phyloP scores from a whole-genome alignment of 202 grass and related monocot genomes.

The Musa balbisiana region DNA sequence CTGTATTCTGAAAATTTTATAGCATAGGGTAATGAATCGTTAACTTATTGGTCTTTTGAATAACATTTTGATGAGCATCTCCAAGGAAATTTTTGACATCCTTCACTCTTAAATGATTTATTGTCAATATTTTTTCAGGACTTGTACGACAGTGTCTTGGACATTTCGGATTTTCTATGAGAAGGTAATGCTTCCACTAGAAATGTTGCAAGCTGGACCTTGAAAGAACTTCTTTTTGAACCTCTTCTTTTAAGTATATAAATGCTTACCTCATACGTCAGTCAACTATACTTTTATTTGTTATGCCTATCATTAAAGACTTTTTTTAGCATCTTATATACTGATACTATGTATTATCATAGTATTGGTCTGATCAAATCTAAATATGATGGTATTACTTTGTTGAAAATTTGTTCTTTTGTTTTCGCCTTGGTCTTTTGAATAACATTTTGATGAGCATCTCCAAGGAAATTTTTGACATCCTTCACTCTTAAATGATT shows the following conservation, averaged over 20 bases:
- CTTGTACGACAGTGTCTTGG: slow-evolving; percentile 97
- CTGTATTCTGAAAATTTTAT: not conserved
- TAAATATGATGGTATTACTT: no score
- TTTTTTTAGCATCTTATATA: not conserved
- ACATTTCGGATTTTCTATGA: slow-evolving; percentile 99
- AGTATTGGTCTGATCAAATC: no score
- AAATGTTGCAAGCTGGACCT: not conserved
- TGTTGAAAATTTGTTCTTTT: no score
- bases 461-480: not conserved
- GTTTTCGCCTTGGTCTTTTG: no score
- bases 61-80: not conserved
- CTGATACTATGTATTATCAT: not conserved
- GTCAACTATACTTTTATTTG: no score
- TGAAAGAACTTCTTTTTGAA: no score
- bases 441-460: not conserved
- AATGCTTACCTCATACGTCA: no score
- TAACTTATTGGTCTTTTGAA: not conserved
- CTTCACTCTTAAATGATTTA: not conserved
- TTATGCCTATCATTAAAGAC: no score
- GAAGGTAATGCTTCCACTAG: slow-evolving; percentile 54
- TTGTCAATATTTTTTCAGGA: slow-evolving; percentile 47
- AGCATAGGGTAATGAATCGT: not conserved
- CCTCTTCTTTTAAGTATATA: not conserved
- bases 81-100: not conserved
- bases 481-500: not conserved